Evolutionary conservation across 2,329 filamentous ascomycete species (phyloP), one percentile per base, ranked within the genome.

Genomic region (Leptosphaerulina australis): DNA sequence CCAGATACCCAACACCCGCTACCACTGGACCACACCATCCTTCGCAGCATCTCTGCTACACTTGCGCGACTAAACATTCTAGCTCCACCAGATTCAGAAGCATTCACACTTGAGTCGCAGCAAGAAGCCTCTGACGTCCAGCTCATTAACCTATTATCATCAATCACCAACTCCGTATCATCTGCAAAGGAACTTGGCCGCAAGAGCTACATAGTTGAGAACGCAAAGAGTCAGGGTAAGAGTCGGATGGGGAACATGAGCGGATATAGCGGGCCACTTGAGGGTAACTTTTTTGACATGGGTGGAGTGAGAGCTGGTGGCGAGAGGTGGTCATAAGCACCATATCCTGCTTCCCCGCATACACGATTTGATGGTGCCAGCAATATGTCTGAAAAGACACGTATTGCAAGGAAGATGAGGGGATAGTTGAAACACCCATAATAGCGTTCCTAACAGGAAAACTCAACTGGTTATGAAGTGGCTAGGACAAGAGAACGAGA

Each of bases 31-130:
- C 83, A 91, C 65, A 81, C 85, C 1, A 86, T 97, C 31, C 84
- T 99, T 24, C 91, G 94, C 55, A 90, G 90, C 57, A 91, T 97
- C 56, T 89, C 92, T 66, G 88, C 92, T 2, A 86, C 97, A 30
- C 83, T 96, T 55, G 87, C 87, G 39, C 88, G 93, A 41, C 82
- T 97, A 21, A 88, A 88, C 29, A 86, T 97, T 14, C 82, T 97
- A 44, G 85, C 88, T 4, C 91, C 93, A 3, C 80, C 87, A 2
- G 81, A 90, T 62, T 58, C 79, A 20, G 78, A 80, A 33, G 80
- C 83, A 0, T 90, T 93, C 66, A 79, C 85, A 21, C 79, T 82
- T 25, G 88, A 96, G 71, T 83, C 89, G 28, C 78, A 88, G 28
- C 85, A 88, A 44, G 89, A 96, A 74, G 81, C 86, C 53, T 94